Conservation (phyloP, 2,329 filamentous ascomycete genomes). For the Chrysoporthe austroafricana region DNA sequence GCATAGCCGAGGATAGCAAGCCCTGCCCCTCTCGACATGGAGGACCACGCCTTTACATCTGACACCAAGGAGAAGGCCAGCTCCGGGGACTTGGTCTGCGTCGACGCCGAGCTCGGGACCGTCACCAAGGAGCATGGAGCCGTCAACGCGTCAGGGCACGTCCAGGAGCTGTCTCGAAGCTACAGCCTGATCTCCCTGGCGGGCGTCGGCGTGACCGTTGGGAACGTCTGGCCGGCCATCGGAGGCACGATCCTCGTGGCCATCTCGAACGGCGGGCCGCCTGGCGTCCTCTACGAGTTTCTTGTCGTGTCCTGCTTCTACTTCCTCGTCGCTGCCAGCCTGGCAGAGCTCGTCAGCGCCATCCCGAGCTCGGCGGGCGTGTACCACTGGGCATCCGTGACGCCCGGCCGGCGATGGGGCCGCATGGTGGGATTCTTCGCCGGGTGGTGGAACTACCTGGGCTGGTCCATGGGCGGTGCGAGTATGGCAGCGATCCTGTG, state of each 20-base stretch:
- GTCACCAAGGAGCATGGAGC: constrained; percentile 9
- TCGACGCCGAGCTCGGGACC: constrained; percentile 18
- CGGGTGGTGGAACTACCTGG: constrained; percentile 51
- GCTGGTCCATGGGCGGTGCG: constrained; percentile 45
- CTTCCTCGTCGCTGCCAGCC: constrained; percentile 60
- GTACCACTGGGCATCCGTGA: constrained; percentile 65
- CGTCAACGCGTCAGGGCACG: constrained; percentile 47
- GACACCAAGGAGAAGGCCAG: constrained; percentile 10
- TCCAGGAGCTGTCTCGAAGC: constrained; percentile 44
- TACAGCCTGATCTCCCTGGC: constrained; percentile 48
- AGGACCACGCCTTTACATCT: background rate
- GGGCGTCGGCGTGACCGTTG: constrained; percentile 46
- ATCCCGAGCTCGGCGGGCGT: constrained; percentile 65
- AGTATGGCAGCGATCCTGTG: constrained; percentile 45
- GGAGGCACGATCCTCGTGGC: constrained; percentile 52
- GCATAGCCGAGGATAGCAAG: background rate
- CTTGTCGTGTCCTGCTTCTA: constrained; percentile 54
- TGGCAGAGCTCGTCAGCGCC: constrained; percentile 63
- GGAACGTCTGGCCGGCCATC: constrained; percentile 49
- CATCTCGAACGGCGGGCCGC: constrained; percentile 64
- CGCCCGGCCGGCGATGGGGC: constrained; percentile 55
- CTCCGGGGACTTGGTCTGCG: background rate
- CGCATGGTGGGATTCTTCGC: constrained; percentile 52
- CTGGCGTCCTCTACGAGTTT: constrained; percentile 67
- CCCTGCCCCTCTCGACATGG: constrained; percentile 1